Evolutionary conservation across 768 basidiomycete genomes (phyloP), one percentile per base, ranked within the genome.

Genomic region (Punctularia strigosozonata): DNA sequence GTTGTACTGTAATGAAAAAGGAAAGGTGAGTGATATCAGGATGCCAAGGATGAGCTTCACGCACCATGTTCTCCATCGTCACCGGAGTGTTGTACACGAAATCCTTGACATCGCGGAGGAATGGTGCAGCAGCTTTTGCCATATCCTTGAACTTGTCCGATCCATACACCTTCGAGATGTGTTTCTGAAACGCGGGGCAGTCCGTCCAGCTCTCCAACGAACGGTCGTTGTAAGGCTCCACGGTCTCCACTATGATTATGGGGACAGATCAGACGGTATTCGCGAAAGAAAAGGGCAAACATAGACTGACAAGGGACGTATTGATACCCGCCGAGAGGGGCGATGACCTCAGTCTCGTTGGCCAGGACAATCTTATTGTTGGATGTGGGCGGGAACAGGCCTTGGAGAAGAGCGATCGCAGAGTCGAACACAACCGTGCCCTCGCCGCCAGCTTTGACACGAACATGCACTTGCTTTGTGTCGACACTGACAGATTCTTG

Each of bases 401-500:
- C 86, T 59, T 91, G 89, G 30, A 88, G 71, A 38, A 88, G 65
- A 22, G 88, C 86, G 38, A 82, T 80, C 23, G 85, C 79, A 5
- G 81, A 82, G 66, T 90, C 86, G 58, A 86, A 84, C 48, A 89
- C 85, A 37, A 83, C 78, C n/a, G 75, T 66, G 34, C 87, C 86
- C 54, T 91, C 87, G 37, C 77, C 79, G 33, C 86, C 85, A 38
- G 77, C 78, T 62, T 90, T 89, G 56, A 81, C 83, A 45, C 76
- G 77, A 38, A 82, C 70, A 47, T 78, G 77, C 50, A 89, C 66
- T 55, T 84, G 73, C 48, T 64, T 69, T 53, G 79, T 80, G 64
- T 83, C 70, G 24, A 80, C 80, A n/a, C n/a, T n/a, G n/a, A n/a
- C n/a, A n/a, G n/a, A n/a, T n/a, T n/a, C n/a, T n/a, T n/a, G n/a